Evolutionary conservation across 805 yeast species (phyloP).

Genomic region (Lipomyces japonicus): DNA sequence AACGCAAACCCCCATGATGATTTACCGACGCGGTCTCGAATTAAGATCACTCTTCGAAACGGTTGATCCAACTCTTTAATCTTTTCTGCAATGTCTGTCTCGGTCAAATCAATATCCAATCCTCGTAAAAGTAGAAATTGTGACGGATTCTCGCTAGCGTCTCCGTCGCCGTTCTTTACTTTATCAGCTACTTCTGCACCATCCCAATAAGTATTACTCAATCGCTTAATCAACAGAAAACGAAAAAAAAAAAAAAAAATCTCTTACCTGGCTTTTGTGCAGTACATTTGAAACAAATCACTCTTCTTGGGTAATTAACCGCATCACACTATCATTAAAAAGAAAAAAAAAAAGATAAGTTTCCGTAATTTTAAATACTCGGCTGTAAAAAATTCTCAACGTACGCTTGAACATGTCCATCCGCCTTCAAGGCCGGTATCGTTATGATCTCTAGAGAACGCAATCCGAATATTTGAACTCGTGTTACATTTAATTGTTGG

Average conservation of each 20-base stretch:
- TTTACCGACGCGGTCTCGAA: slow-evolving; percentile 12
- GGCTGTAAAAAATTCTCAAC: background rate
- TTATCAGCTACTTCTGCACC: slow-evolving; percentile 1
- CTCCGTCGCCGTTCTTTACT: slow-evolving; percentile 19
- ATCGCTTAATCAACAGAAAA: background rate
- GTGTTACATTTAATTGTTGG: slow-evolving; percentile 4
- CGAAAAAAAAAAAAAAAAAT: background rate
- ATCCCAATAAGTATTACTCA: background rate
- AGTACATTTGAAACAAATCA: slow-evolving; percentile 13
- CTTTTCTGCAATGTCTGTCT: slow-evolving; percentile 6
- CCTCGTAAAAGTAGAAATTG: slow-evolving; percentile 22
- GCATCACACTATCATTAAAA: slow-evolving; percentile 9
- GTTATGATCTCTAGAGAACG: slow-evolving; percentile 6
- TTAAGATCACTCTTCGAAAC: slow-evolving; percentile 18
- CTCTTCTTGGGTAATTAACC: slow-evolving; percentile 14
- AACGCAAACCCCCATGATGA: slow-evolving; percentile 23
- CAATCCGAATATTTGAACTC: background rate
- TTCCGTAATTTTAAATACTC: background rate
- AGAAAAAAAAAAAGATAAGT: background rate
- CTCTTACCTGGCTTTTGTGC: slow-evolving; percentile 6
- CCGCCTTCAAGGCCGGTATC: slow-evolving; percentile 4
- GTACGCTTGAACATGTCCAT: slow-evolving; percentile 15
- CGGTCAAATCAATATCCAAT: slow-evolving; percentile 4
- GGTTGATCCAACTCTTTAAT: slow-evolving; percentile 1
- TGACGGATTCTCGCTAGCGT: slow-evolving; percentile 14